Evolutionary conservation across 352 stramenopile species (phyloP), one percentile per base, ranked within the genome.

Genomic region (Hyaloperonospora brassicae): DNA sequence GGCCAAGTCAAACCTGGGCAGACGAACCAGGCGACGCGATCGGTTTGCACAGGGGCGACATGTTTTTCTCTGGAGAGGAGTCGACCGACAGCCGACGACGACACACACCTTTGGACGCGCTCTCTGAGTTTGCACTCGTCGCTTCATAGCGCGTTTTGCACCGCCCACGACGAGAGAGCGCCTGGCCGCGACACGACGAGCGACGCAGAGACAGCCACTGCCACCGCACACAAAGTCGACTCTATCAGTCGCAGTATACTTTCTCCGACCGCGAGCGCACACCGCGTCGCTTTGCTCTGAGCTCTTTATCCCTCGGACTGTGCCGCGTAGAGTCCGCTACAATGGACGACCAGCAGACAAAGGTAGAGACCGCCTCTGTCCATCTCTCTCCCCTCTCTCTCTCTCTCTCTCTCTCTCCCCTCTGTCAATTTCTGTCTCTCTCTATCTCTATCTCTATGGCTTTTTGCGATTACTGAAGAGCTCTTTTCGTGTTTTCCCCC

Each of bases 301-400:
- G 6, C 17, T 22, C 24, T 34, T 36, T 8, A 2, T n/a, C 13
- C 23, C 2, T 5, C 21, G 10, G 47, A 12, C 13, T 55, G 31
- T 49, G 44, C 48, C 40, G 39, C 49, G 38, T 48, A 22, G 36
- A 21, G 40, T 59, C 34, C n/a, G 22, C 44, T 13, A 43, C 35
- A 22, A 75, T 76, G 67, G 63, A 72, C 56, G 64, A 67, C 42
- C 63, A 76, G n/a, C 67, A 76, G 50, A 76, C 67, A n/a, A 76
- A 76, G 61, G 67, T 76, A 48, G 40, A 56, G 27, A 17, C 41
- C 17, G n/a, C 14, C 27, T 36, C 12, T 17, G 17, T 0, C 17
- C 17, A 17, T 0, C 17, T 17, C 17, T 17, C 17, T 17, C 17
- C 17, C 17, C 17, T 17, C 17, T 17, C 0, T 17, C 17, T 17